Evolutionary conservation across 148 eudicot genomes (phyloP).

Genomic region (Rhododendron ferrugineum): DNA sequence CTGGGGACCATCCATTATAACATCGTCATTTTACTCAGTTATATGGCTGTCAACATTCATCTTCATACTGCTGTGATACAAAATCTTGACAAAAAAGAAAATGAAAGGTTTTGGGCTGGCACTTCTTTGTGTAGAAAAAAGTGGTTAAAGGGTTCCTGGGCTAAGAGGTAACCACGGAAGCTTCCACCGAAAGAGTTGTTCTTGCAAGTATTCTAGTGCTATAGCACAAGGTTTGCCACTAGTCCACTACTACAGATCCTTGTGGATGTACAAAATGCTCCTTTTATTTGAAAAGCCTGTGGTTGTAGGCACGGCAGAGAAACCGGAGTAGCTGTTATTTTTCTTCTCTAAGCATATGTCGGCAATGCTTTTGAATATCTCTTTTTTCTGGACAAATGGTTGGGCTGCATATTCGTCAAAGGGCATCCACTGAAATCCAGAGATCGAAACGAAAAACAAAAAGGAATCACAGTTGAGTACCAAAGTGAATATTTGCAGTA

Average conservation of each 20-base stretch:
- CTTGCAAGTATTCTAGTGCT: background rate
- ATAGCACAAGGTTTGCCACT: background rate
- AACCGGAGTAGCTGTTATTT: background rate
- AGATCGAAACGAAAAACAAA: background rate
- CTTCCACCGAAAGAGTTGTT: background rate
- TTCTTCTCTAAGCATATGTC: background rate
- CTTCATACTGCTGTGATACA: background rate
- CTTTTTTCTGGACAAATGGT: background rate
- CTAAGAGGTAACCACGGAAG: background rate
- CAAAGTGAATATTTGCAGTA: background rate
- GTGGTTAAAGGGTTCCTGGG: background rate
- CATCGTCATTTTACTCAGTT: background rate
- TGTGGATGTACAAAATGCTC: background rate
- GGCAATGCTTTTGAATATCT: background rate
- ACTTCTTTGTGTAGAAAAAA: background rate
- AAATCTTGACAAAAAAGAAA: background rate
- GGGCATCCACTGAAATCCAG: background rate
- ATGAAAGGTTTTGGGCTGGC: background rate
- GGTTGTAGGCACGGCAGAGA: background rate
- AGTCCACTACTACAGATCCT: background rate
- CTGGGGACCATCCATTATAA: background rate
- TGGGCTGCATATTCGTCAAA: conserved; percentile 1
- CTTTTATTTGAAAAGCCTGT: background rate
- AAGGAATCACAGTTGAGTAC: background rate
- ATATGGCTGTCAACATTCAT: background rate